Evolutionary conservation across 1,139 yeast species (phyloP), one percentile per base, ranked within the genome.

Genomic region (Lodderomyces oxycetoniae): DNA sequence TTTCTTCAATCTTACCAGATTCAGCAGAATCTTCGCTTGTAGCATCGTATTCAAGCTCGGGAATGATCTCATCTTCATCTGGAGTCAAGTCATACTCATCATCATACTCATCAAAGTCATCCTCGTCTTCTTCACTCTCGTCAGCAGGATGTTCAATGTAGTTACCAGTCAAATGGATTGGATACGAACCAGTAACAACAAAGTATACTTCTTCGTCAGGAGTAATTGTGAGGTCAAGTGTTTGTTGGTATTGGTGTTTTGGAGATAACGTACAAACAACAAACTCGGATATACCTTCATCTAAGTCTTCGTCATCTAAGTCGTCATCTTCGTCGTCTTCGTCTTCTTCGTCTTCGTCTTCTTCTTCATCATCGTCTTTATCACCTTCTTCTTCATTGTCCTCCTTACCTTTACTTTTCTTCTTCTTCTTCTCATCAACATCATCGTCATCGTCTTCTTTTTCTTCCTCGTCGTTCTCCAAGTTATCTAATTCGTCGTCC

Each of bases 151-250:
- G 96, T 57, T 85, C 93, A 55, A 91, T 82, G 67, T 82, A 87
- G 79, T 91, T 89, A 71, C 99, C 99, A 50, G 87, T 74, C 54
- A 91, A 71, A 61, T 89, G 94, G 48, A 91, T 72, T 49, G 95
- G 84, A 69, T 87, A 88, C 25, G 97, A 88, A 50, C 98, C 98
- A 46, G 95, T 83, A 41, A 86, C 96, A 53, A 87, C 93, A 57
- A 91, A 91, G 70, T 74, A 79, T 43, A 91, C 89, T 56, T 88
- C 95, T 67, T 91, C 98, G 55, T 82, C 93, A 52, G 96, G 95
- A 41, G 82, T 74, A 56, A 93, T 83, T 55, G 94, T 87, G 49
- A 91, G 67, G 56, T 91, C 97, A 42, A 91, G 61, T 42, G 93
- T 69, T 71, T 89, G 96, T 71, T 91, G 99, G 74, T 63, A 89